Base-by-base conservation (phyloP, 306 rosid species). In the Trifolium dubium region DNA sequence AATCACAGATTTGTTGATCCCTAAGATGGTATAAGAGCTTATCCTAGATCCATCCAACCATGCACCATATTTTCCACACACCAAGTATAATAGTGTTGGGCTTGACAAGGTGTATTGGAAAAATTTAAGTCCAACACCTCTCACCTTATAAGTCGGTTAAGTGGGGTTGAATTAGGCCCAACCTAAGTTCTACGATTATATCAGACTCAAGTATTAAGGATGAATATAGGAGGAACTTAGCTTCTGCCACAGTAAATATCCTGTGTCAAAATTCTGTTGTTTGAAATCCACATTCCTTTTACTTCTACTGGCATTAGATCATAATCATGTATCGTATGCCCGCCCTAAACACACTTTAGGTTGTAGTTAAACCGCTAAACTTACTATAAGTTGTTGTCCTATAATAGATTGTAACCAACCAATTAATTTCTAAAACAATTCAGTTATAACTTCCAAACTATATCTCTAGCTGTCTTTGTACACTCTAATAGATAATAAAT, bases 1-100 rank as follows among this genome's bases (percentile, higher is more conserved):
- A 54, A 54, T 54, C 60, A 54, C 10, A 54, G n/a, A 54, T 56
- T 28, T 56, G 15, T 28, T 28, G 63, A 56, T 29, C n/a, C 63
- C 63, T 10, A 56, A 56, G 63, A 56, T 28, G 62, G 63, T 28
- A 5, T 56, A 5, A 10, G 34, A 12, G 5, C 15, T 56, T 28
- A 56, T 28, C 63, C 6, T 56, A 30, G 63, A 56, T 56, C 8
- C 63, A 28, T 56, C 2, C 8, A 6, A 28, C 62, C 8, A 4
- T 15, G 28, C 37, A 56, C 63, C 37, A 10, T 56, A 56, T 56
- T 56, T 23, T 56, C 35, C 63, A 11, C 37, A 56, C 13, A 5
- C 37, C 63, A 28, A 56, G n/a, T 11, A 8, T 12, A 28, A 56
- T 56, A 56, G 63, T 5, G 63, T 28, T 51, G 30, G 59, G 59